Conservation (phyloP, 441 rosid genomes). For the Erodium moschatum region DNA sequence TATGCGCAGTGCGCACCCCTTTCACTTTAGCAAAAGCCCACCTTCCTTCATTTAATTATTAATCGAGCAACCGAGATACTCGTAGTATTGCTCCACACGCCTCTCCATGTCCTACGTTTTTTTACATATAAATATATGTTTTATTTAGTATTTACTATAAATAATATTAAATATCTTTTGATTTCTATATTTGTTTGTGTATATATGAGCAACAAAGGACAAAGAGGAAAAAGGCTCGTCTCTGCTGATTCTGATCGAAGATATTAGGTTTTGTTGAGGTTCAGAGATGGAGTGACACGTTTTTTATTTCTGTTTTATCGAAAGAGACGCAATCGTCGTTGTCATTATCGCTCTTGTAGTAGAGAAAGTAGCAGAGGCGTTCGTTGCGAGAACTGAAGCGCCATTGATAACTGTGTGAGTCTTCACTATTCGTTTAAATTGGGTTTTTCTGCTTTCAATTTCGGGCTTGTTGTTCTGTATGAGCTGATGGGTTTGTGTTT, state of each 20-base stretch:
- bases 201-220: background rate
- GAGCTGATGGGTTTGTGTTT: background rate
- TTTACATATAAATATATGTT: too few relatives aligned
- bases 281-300: background rate
- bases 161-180: background rate
- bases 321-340: background rate
- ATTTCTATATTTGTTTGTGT: background rate
- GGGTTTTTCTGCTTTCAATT: background rate
- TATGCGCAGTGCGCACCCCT: background rate
- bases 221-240: background rate
- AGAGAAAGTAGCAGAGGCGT: background rate
- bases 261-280: background rate
- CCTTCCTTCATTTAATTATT: too few relatives aligned
- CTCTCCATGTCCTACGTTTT: background rate
- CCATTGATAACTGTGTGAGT: background rate
- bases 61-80: background rate
- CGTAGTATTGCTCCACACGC: background rate
- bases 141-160: too few relatives aligned
- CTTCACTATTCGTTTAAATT: background rate
- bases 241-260: background rate
- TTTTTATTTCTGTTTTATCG: too few relatives aligned
- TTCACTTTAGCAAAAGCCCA: background rate
- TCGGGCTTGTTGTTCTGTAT: too few relatives aligned
- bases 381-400: background rate
- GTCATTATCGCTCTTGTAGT: background rate